A percentile compares a stretch with the other conserved stretches of the same genome.
phyloP scores from a whole-genome alignment of 805 yeast genomes.

The Ogataea paradorogensis region DNA sequence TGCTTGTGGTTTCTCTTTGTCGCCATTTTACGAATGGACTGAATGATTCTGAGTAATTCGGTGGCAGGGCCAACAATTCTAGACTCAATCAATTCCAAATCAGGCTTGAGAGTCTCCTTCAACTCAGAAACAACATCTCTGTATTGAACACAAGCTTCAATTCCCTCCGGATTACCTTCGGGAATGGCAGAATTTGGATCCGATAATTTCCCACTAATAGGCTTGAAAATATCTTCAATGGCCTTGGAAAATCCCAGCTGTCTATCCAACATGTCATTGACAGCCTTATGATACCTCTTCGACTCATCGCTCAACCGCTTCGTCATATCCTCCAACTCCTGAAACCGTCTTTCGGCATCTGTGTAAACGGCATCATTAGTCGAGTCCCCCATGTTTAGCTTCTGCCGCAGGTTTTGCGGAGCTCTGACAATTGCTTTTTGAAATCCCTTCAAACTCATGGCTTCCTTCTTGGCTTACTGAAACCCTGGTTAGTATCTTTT shows the following conservation, averaged over 20 bases:
- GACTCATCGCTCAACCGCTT: conserved; percentile 88
- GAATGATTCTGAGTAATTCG: conserved; percentile 79
- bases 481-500: background rate
- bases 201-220: conserved; percentile 86
- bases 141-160: conserved; percentile 90
- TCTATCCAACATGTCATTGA: conserved; percentile 88
- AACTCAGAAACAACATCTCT: conserved; percentile 83
- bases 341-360: conserved; percentile 96
- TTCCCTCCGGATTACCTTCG: conserved; percentile 96
- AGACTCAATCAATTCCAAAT: conserved; percentile 85
- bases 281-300: conserved; percentile 84
- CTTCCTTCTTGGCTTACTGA: background rate
- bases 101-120: conserved; percentile 85
- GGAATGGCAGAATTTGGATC: conserved; percentile 85
- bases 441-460: conserved; percentile 88
- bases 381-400: conserved; percentile 79
- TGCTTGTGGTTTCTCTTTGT: conserved; percentile 94
- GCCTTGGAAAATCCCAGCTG: conserved; percentile 95
- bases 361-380: conserved; percentile 85
- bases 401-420: conserved; percentile 88
- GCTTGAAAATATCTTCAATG: conserved; percentile 93
- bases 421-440: conserved; percentile 80
- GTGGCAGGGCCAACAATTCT: conserved; percentile 90
- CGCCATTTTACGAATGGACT: conserved; percentile 86
- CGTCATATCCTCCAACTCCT: conserved; percentile 86